Conservation (phyloP, 306 rosid species). For the Clitoria ternatea region DNA sequence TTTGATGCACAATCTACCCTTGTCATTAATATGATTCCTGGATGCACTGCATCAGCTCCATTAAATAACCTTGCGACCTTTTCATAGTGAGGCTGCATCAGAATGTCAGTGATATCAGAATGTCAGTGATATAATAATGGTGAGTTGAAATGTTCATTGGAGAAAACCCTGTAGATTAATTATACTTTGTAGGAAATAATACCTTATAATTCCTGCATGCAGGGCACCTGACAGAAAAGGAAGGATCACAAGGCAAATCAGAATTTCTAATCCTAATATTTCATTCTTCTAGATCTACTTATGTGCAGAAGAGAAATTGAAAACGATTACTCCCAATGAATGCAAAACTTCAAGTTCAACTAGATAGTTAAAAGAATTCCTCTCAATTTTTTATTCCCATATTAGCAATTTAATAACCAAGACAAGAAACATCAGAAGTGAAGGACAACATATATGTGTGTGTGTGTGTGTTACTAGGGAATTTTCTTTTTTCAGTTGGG, state of each 20-base stretch:
- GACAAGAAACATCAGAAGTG: neutral
- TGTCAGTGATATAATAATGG: slow-evolving; percentile 11
- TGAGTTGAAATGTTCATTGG: neutral
- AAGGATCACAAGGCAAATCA: slow-evolving; percentile 22
- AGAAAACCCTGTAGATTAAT: neutral
- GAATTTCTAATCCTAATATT: slow-evolving; percentile 5
- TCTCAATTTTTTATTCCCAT: neutral
- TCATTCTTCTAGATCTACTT: neutral
- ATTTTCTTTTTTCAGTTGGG: too few relatives aligned
- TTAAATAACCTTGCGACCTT: slow-evolving; percentile 95
- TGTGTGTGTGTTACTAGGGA: too few relatives aligned
- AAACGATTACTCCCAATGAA: slow-evolving; percentile 4
- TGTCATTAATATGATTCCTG: slow-evolving; percentile 80
- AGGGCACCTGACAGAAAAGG: slow-evolving; percentile 73
- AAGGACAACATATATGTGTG: too few relatives aligned
- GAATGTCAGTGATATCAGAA: slow-evolving; percentile 16
- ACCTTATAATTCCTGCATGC: slow-evolving; percentile 99
- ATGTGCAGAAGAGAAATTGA: neutral
- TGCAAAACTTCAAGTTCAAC: neutral
- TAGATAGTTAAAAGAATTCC: neutral
- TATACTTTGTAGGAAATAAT: slow-evolving; percentile 15
- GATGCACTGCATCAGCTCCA: slow-evolving; percentile 93
- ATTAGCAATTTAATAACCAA: neutral
- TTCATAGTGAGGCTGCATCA: slow-evolving; percentile 83
- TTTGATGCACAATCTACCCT: slow-evolving; percentile 93